These are phyloP conservation scores for Solanum hybrid DNA, from an alignment of 305 asterid genomes.

Conservation along the genomic window DNA sequence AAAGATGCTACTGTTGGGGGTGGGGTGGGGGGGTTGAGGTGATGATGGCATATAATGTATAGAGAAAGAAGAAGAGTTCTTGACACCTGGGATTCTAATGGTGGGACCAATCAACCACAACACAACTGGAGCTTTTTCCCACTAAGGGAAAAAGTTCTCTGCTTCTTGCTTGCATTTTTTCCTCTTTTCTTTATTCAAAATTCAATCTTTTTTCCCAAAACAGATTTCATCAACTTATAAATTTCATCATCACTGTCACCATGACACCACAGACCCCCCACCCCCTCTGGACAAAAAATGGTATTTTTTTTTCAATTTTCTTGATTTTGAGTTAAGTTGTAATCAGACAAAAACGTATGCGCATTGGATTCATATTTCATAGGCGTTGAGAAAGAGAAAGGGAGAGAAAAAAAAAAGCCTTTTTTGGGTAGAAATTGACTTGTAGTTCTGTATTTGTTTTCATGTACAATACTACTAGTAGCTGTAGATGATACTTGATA, in stretches of 20 bases:
- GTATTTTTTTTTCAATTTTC: neutral
- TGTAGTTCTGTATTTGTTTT: neutral
- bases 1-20: slow-evolving; percentile 7
- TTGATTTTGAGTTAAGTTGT: neutral
- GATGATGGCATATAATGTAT: slow-evolving; percentile 15
- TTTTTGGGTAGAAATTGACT: neutral
- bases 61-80: neutral
- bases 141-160: neutral
- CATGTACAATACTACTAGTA: neutral
- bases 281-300: neutral
- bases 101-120: slow-evolving; percentile 15
- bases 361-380: slow-evolving; percentile 7
- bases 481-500: neutral
- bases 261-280: neutral
- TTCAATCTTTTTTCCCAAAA: neutral
- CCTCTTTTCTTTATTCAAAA: neutral
- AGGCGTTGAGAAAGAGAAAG: slow-evolving; percentile 6
- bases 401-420: neutral
- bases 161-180: neutral
- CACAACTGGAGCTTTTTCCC: slow-evolving; percentile 17
- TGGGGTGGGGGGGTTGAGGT: neutral
- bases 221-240: slow-evolving; percentile 5
- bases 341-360: slow-evolving; percentile 16
- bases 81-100: slow-evolving; percentile 12
- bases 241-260: slow-evolving; percentile 4